Evolutionary conservation across 2,329 filamentous ascomycete genomes (phyloP).

Genomic region (Fusarium buxicola): DNA sequence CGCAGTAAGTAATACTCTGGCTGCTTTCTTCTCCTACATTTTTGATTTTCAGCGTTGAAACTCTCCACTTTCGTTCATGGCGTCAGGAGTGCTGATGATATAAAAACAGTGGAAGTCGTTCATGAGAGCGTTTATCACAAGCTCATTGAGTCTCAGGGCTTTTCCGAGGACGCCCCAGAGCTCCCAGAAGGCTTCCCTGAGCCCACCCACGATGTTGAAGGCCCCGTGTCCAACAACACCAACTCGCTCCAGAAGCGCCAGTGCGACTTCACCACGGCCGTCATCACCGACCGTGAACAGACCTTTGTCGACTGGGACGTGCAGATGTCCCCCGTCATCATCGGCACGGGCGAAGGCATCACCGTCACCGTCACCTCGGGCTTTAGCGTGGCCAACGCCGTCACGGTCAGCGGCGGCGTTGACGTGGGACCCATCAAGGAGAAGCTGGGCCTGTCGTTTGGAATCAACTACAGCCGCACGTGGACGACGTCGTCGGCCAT

Average conservation of each 20-base stretch:
- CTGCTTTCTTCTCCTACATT: fast-evolving
- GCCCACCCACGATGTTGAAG: background rate
- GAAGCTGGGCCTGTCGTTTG: conserved; percentile 1
- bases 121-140: conserved; percentile 22
- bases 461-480: conserved; percentile 17
- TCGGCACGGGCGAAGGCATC: conserved; percentile 11
- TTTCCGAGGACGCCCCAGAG: conserved; percentile 9
- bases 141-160: conserved; percentile 9
- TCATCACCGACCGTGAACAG: conserved; percentile 6
- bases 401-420: conserved; percentile 5
- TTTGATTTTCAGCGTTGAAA: background rate
- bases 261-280: background rate
- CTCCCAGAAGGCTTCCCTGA: background rate
- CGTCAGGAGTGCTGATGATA: background rate
- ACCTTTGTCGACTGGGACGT: conserved; percentile 35
- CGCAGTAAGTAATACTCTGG: conserved; percentile 6
- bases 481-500: conserved; percentile 23
- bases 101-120: conserved; percentile 21
- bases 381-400: conserved; percentile 10
- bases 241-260: background rate
- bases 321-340: conserved; percentile 32
- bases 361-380: background rate
- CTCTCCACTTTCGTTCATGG: no score
- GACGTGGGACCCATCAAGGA: background rate
- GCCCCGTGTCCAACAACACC: background rate